Evolutionary conservation across 305 asterid species (phyloP), one percentile per base, ranked within the genome.

Genomic region (Nicotiana rustica): DNA sequence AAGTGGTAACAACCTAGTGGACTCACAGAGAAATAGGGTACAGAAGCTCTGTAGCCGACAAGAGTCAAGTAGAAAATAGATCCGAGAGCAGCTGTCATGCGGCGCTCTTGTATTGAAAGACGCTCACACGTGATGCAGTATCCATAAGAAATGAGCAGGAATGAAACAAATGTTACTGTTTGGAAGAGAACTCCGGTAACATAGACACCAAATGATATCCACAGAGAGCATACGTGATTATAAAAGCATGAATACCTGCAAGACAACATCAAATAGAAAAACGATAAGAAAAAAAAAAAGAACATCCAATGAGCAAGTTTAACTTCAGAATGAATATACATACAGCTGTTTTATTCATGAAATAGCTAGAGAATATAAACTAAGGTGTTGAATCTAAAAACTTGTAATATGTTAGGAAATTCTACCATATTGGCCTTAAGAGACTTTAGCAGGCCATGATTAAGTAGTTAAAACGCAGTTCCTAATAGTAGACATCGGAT

Each of bases 141-240:
- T 52, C 98, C 98, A 64, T 90, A 92, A 44, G 99, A 90, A 82
- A 95, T 90, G 81, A 95, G 93, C 83, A 93, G 84, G 87, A 95
- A 93, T 1, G 96, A 89, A 19, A 90, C 92, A 70, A 93, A 87
- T 9, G 92, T 85, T 35, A 88, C 87, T 2, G 98, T 94, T 81
- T 92, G 97, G 56, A 93, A 93, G 64, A 94, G 89, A 3, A 93
- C 87, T 81, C 99, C 98, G 18, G 89, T 90, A 83, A 94, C 88
- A 61, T 93, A 95, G 36, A 90, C 98, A 67, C 99, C 99, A 56
- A 95, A 95, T 17, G 99, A 94, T 89, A 95, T 86, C 99, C 98
- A 94, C 70, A 95, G 86, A 2, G 99, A 95, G 91, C 99, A 94
- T 10, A 89, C 77, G 10, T 91, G 85, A 15, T 85, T 78, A 71